Conservation (phyloP, 73 alveolate species). For the Paramecium sexaurelia region DNA sequence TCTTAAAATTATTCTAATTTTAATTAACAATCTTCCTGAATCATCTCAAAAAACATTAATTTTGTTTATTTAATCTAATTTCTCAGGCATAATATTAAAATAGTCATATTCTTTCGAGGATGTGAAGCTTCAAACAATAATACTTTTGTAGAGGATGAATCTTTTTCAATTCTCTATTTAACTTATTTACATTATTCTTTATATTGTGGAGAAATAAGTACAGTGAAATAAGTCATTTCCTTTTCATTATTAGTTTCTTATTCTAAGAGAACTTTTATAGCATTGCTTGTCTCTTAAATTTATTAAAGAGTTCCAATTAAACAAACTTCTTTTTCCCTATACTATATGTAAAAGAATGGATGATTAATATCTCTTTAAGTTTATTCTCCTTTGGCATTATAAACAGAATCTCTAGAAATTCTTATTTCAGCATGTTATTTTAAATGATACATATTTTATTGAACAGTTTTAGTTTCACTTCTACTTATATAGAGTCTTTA, state of each 20-base stretch:
- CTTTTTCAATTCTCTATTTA: constrained; percentile 54
- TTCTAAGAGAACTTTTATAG: constrained; percentile 33
- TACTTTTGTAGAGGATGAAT: constrained; percentile 58
- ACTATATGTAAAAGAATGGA: constrained; percentile 65
- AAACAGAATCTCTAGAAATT: constrained; percentile 52
- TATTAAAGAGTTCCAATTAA: constrained; percentile 63
- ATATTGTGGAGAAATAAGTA: constrained; percentile 51
- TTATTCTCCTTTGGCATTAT: constrained; percentile 45
- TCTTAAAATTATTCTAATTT: constrained; percentile 63
- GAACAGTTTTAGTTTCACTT: constrained; percentile 65
- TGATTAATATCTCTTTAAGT: constrained; percentile 62
- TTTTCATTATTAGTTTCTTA: constrained; percentile 46
- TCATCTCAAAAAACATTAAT: constrained; percentile 20
- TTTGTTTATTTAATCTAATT: constrained; percentile 8
- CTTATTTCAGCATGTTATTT: constrained; percentile 52
- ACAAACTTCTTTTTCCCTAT: constrained; percentile 62
- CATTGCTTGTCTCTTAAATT: constrained; percentile 26
- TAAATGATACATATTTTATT: constrained; percentile 26
- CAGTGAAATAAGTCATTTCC: constrained; percentile 63
- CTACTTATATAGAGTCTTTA: constrained; percentile 60
- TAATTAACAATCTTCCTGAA: constrained; percentile 43
- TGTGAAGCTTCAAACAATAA: constrained; percentile 62
- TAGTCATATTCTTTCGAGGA: constrained; percentile 68
- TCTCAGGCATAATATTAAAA: constrained; percentile 37
- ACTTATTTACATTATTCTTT: constrained; percentile 42